These are phyloP conservation scores for Moesziomyces aphidis DNA, from an alignment of 1,284 basidiomycete genomes.

Conservation along the genomic window DNA sequence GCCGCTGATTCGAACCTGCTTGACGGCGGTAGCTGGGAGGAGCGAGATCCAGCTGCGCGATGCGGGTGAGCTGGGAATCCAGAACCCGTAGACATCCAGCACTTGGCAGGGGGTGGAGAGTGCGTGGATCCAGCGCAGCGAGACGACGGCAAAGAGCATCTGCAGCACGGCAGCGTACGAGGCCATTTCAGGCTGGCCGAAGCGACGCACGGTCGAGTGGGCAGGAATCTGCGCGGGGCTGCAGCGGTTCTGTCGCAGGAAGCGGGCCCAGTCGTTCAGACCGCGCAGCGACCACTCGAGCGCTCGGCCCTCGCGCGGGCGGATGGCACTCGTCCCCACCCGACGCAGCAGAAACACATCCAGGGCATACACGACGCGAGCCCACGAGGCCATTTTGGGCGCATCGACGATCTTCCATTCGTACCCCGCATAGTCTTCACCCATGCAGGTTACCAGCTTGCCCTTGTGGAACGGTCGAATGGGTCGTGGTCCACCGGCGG, in stretches of 20 bases:
- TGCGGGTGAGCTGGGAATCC: constrained; percentile 12
- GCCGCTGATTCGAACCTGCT: constrained; percentile 7
- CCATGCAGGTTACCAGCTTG: constrained; percentile 12
- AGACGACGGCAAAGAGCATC: constrained; percentile 5
- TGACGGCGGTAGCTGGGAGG: constrained; percentile 7
- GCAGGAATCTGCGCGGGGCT: constrained; percentile 17
- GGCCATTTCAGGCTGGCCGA: constrained; percentile 37
- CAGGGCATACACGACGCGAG: constrained; percentile 20
- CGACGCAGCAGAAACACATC: constrained; percentile 24
- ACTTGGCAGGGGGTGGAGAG: constrained; percentile 20
- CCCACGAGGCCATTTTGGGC: constrained; percentile 7
- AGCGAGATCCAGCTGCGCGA: constrained; percentile 7
- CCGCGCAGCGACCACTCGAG: constrained; percentile 33
- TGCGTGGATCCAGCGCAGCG: constrained; percentile 25
- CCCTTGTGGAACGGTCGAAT: constrained; percentile 25
- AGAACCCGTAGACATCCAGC: constrained; percentile 23
- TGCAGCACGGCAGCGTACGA: constrained; percentile 13
- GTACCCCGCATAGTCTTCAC: not conserved
- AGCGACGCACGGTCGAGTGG: constrained; percentile 32
- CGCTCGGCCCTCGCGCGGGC: constrained; percentile 24
- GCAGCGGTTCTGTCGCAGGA: constrained; percentile 21
- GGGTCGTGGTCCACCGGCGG: constrained; percentile 24
- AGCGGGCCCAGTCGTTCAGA: constrained; percentile 31
- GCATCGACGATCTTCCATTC: constrained; percentile 1
- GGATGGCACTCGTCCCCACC: constrained; percentile 20